Percentiles rank a stretch among this genome's conserved stretches.
Evolutionary conservation across 257 asterid genomes (phyloP).

Genomic region (Buddleja alternifolia): DNA sequence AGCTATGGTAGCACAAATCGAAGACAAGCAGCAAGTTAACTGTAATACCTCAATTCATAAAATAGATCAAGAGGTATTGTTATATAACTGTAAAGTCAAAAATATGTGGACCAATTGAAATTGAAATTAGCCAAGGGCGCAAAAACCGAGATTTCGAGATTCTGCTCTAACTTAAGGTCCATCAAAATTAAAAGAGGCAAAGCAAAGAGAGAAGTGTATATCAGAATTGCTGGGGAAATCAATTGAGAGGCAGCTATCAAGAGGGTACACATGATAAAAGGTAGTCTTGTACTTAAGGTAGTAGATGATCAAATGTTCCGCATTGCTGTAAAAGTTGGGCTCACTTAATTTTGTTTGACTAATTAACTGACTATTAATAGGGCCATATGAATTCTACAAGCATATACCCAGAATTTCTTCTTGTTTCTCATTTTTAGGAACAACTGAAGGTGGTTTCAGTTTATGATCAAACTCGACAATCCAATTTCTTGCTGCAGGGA

Average conservation of each 20-base stretch:
- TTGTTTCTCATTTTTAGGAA: no score
- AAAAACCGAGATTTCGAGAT: not conserved
- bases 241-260: not conserved
- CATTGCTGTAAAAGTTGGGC: not conserved
- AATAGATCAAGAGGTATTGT: not conserved
- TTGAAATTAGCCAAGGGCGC: not conserved
- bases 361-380: not conserved
- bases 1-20: not conserved
- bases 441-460: no score
- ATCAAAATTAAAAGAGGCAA: not conserved
- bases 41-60: not conserved
- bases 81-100: not conserved
- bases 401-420: not conserved
- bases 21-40: not conserved
- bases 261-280: not conserved
- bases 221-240: not conserved
- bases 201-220: not conserved
- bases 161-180: not conserved
- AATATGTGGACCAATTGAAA: not conserved
- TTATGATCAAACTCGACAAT: no score
- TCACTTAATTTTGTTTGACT: constrained; percentile 1
- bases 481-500: no score
- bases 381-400: not conserved
- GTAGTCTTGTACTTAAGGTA: not conserved
- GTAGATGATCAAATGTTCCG: not conserved